A percentile compares a stretch with the other conserved stretches of the same genome.
These are phyloP conservation scores for Diaporthe ampelina DNA, from an alignment of 2,329 filamentous ascomycete species.

Conservation along the genomic window DNA sequence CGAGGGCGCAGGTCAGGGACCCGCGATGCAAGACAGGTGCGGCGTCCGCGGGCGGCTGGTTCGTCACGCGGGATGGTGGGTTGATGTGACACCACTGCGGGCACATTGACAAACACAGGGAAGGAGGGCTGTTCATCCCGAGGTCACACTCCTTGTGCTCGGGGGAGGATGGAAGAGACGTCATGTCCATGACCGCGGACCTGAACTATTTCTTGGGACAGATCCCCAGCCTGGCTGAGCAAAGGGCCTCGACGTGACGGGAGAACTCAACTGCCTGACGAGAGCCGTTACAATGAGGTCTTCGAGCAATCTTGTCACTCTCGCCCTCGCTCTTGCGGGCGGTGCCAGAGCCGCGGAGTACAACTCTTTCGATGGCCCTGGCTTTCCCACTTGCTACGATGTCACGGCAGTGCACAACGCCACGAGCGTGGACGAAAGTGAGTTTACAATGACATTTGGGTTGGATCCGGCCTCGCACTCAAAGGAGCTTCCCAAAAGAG, in stretches of 20 bases:
- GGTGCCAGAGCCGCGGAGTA: slow-evolving; percentile 48
- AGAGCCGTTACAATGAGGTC: slow-evolving; percentile 33
- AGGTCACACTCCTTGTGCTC: slow-evolving; percentile 18
- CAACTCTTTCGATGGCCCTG: slow-evolving; percentile 65
- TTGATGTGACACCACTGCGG: slow-evolving; percentile 30
- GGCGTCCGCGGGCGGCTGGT: slow-evolving; percentile 26
- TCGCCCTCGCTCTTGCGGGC: slow-evolving; percentile 35
- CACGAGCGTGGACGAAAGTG: slow-evolving; percentile 60
- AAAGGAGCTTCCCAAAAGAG: background rate
- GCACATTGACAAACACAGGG: slow-evolving; percentile 22
- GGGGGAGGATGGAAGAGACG: background rate
- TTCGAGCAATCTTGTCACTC: slow-evolving; percentile 11
- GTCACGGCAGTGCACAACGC: slow-evolving; percentile 60
- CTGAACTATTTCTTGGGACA: slow-evolving; percentile 24
- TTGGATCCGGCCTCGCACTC: background rate
- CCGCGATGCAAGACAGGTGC: slow-evolving; percentile 23
- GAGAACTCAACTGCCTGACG: background rate
- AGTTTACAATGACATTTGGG: background rate
- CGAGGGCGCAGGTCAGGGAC: slow-evolving; percentile 25
- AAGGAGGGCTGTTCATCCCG: slow-evolving; percentile 26
- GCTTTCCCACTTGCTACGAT: slow-evolving; percentile 62
- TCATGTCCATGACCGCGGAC: background rate
- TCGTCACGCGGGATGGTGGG: slow-evolving; percentile 28
- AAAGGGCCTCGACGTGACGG: background rate
- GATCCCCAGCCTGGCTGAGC: background rate